phyloP scores from a whole-genome alignment of 2,329 filamentous ascomycete genomes.

The Phyllosticta paracitricarpa region DNA sequence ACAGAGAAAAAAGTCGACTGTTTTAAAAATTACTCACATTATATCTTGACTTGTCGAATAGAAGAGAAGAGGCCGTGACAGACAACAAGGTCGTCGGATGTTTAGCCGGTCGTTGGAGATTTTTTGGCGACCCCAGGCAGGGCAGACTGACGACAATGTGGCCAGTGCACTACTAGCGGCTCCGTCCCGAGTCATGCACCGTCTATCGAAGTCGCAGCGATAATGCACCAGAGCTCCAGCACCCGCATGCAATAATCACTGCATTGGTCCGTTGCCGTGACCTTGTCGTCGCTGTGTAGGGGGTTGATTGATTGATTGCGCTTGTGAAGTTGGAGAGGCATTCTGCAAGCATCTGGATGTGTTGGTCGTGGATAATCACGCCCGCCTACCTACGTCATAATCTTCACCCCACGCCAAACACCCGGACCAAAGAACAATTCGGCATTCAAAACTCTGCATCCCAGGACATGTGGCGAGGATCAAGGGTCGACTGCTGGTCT shows the following conservation, averaged over 20 bases:
- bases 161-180: constrained; percentile 1
- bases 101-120: constrained; percentile 1
- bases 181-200: neutral
- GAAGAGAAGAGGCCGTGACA: neutral
- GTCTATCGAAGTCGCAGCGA: neutral
- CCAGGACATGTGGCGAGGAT: neutral
- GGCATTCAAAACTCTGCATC: neutral
- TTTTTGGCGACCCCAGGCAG: constrained; percentile 2
- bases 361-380: neutral
- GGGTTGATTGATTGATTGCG: neutral
- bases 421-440: neutral
- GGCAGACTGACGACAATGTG: neutral
- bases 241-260: neutral
- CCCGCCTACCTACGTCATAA: neutral
- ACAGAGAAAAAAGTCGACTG: neutral
- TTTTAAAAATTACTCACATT: neutral
- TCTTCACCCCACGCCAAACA: neutral
- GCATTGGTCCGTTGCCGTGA: neutral
- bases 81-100: neutral
- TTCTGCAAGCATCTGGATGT: neutral
- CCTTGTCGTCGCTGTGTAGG: neutral
- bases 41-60: neutral
- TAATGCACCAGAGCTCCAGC: neutral
- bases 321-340: neutral
- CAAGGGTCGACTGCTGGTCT: neutral